Evolutionary conservation across 2,329 filamentous ascomycete species (phyloP), one percentile per base, ranked within the genome.

Genomic region (Berkeleyomyces basicola): DNA sequence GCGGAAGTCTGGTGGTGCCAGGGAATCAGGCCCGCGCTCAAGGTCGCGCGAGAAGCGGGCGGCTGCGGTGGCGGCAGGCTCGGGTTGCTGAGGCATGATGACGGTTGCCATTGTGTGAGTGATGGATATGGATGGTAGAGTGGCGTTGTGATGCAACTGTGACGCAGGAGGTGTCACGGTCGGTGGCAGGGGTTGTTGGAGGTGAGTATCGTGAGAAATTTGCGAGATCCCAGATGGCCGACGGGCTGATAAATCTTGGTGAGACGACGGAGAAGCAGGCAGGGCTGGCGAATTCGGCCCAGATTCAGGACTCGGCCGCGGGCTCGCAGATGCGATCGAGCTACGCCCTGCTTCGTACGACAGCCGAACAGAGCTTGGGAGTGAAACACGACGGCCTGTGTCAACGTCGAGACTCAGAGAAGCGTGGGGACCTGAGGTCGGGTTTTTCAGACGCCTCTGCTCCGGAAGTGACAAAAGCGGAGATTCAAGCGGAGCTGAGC

Each of bases 381-480:
- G 72, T 67, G 78, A 81, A 63, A 80, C 73, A 59, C 78, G 77
- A 63, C 74, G 74, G 55, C 80, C 77, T 58, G 44, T 59, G 7
- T n/a, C 36, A 14, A 73, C 74, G 63, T 82, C 79, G 60, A 82
- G 71, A 59, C 79, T 79, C 36, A 81, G 71, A 66, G 78, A 82
- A n/a, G 74, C 71, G 9, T 78, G 74, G 11, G 74, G 40, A 16
- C 59, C 51, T 5, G 37, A 60, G 6, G 72, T 67, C 2, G 73
- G 73, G 65, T 76, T 76, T 43, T 74, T 74, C 43, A 72, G 72
- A 66, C 78, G 78, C 60, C 73, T 74, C 64, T 80, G 77, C 61
- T 82, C 78, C 11, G 77, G 71, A 3, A 80, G 74, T 0, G 76
- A 76, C 44, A 82, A 74, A 7, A 82, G 75, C 5, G 79, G 80